Base-by-base conservation (phyloP, 192 early-diverging fungal genomes). In the Coemansia furcata region DNA sequence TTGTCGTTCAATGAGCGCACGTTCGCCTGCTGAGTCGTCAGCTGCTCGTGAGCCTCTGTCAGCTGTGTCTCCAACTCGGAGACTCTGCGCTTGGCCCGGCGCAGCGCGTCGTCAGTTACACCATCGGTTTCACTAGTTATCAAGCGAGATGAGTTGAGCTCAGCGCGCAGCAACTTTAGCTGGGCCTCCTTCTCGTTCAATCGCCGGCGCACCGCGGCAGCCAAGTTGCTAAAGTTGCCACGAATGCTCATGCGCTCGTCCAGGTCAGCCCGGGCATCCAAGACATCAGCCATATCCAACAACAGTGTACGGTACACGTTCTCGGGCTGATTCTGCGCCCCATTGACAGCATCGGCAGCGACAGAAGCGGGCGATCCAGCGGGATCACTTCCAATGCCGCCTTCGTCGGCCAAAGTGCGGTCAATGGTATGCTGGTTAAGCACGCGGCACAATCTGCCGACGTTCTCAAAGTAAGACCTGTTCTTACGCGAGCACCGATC, bases 251-350 rank as follows among this genome's bases (percentile, higher is more conserved):
- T 67, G 47, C 60, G 52, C 42, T 74, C 78, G n/a, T 76, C 71
- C 62, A 81, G 50, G 26, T 72, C 73, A 36, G 63, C 54, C 29
- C 38, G 55, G 17, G 78, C 78, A 46, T 70, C 67, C 15, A 81
- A 58, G 1, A 29, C 49, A 12, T 62, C 52, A 0, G 78, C 74
- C 73, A 81, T 69, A 6, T 76, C 74, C 17, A 73, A 58, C 32
- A 81, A 50, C 63, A 81, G 70, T 26, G 66, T 75, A 30, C 78
- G 69, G 46, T 72, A 80, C 55, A 70, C 50, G 35, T 80, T 80
- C 19, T 58, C 73, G 0, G 66, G 23, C 50, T 54, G 50, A 11
- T 3, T 29, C 30, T 63, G 38, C 33, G 12, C 7, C n/a, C 23
- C 36, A 62, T 19, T 9, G 46, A 6, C 44, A 44, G 43, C 62